Evolutionary conservation across 169 alveolate species (phyloP), one percentile per base, ranked within the genome.

Genomic region (Plasmodium berghei): DNA sequence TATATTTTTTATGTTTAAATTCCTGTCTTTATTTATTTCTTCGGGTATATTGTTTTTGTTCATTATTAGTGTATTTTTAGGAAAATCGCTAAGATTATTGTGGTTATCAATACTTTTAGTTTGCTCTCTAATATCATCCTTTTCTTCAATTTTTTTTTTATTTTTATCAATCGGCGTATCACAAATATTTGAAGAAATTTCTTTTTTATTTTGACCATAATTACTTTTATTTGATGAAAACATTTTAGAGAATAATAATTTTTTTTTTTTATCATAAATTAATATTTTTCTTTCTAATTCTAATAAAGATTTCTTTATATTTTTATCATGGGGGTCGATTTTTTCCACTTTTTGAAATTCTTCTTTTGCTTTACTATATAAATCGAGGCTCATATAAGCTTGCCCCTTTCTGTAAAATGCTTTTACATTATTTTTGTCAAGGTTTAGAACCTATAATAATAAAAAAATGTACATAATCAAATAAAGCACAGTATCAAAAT

Each of bases 391-490:
- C 90, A 83, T 83, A 61, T 83, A 83, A 24, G 90, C 90, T n/a
- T 83, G 83, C 4, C 90, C 90, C 18, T 55, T 83, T 70, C 90
- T 61, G 85, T 83, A 83, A 55, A 67, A 62, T 12, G 90, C 90
- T 45, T 83, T 83, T 24, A 52, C 73, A 48, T 83, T 83, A 49
- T 83, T 70, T 55, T 69, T 66, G 75, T 83, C 90, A 0, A 83
- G 42, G 46, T 54, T 69, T 58, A 83, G 67, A 1, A 83, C 90
- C 90, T 83, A 42, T 20, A 8, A 22, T 20, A 72, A 6, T n/a
- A 40, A 40, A 45, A 45, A 55, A n/a, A n/a, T 2, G 12, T 12
- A 28, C 61, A 52, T 49, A 28, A 46, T 46, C 28, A 10, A 40
- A 34, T n/a, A 16, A 48, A 46, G n/a, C n/a, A 59, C 20, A 42